phyloP scores from a whole-genome alignment of 495 filamentous ascomycete species.

The Penicillium canariense region DNA sequence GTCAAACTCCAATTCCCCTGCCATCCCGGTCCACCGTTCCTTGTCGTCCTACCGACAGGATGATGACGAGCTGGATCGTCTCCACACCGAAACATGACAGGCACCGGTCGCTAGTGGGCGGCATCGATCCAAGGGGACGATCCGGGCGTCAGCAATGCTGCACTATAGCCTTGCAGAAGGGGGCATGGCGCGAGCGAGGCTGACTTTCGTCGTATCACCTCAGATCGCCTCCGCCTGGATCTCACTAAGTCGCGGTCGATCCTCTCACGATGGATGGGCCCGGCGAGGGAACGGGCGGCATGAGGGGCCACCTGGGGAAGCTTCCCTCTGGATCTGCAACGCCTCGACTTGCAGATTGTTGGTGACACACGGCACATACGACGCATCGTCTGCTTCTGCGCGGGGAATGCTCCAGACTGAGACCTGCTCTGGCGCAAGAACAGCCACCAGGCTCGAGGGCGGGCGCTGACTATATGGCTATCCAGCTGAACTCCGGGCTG shows the following conservation, averaged over 20 bases:
- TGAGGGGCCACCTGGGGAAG: neutral
- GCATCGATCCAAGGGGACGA: neutral
- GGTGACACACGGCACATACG: conserved; percentile 1
- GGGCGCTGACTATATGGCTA: neutral
- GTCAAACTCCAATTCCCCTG: neutral
- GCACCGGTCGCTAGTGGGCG: neutral
- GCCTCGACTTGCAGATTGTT: neutral
- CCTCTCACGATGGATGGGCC: neutral
- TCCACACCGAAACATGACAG: neutral
- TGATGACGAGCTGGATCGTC: neutral
- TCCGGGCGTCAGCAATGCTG: neutral
- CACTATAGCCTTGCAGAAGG: neutral
- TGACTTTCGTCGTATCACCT: neutral
- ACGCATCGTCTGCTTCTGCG: neutral
- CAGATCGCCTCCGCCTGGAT: neutral
- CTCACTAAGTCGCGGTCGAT: neutral
- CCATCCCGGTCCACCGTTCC: neutral
- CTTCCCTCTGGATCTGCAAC: neutral
- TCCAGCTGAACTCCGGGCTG: neutral
- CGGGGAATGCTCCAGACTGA: neutral
- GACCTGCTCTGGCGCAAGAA: neutral
- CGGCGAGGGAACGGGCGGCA: neutral
- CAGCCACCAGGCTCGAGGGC: neutral
- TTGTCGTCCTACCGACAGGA: neutral
- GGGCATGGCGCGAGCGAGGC: neutral